Base-by-base conservation (phyloP, 345 rosid species). In the Turritis glabra region DNA sequence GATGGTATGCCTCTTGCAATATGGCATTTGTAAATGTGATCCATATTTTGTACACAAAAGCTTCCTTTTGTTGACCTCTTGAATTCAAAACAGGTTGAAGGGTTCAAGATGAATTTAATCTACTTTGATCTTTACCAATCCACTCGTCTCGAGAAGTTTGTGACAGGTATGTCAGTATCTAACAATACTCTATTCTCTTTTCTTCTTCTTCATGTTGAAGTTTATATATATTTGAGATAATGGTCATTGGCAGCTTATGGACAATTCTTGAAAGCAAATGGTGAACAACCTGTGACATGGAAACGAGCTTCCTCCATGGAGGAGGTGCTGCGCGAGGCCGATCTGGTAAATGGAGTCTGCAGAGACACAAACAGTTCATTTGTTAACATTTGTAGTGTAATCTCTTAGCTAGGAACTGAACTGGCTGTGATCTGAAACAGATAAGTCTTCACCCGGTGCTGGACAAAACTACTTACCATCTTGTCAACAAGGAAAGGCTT, bases 81-180 rank as follows among this genome's bases (percentile, higher is more conserved):
- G 18, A 75, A 7, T 19, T 41, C 13, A 63, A 53, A 76, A 23
- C 78, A 95, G 97, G 87, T 90, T 9, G 97, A 92, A 77, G 97
- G 98, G 60, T 94, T 94, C 85, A 92, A 95, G 83, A 95, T 95
- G 99, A 92, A 95, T 81, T 88, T 95, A 41, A 90, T 95, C 53
- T 92, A 92, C 83, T 95, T 53, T 78, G 99, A 95, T 79, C 86
- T 95, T 33, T 95, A 95, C 83, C 97, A 90, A 77, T 64, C 99
- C 50, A 92, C 99, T 19, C 91, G 99, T 64, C 87, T 95, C 29
- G 97, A 92, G 80, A 95, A 95, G 76, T 95, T 94, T 64, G 90
- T 91, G 56, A 91, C 96, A 67, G 97, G 98, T 85, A 80, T 10
- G 38, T 37, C 6, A 43, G 60, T 12, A 63, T 35, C 61, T 57